A percentile compares a stretch with the other conserved stretches of the same genome.
Conservation (phyloP, 371 early-diverging fungal genomes). For the Entomophthora muscae region DNA sequence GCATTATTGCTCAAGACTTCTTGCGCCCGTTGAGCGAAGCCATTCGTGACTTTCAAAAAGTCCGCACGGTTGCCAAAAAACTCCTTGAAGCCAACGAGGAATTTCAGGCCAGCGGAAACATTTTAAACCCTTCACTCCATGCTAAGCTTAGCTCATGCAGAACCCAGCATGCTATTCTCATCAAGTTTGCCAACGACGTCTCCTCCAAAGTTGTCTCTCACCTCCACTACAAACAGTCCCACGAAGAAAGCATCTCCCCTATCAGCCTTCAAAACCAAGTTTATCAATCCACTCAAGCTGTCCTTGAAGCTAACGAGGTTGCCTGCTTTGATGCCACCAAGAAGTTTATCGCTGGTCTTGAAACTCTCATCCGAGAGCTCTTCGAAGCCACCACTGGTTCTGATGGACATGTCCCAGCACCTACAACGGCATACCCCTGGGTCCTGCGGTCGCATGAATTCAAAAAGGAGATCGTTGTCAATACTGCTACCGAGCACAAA, state of each 20-base stretch:
- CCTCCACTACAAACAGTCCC: not conserved
- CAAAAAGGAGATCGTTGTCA: constrained; percentile 54
- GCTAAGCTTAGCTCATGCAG: not conserved
- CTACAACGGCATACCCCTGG: constrained; percentile 53
- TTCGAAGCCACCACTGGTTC: not conserved
- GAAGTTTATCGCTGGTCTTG: constrained; percentile 9
- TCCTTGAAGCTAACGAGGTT: not conserved
- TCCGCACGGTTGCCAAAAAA: not conserved
- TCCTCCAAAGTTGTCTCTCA: not conserved
- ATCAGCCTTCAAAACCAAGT: constrained; percentile 1
- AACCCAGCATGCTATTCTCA: not conserved
- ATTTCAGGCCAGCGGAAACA: not conserved
- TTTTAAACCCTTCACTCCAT: constrained; percentile 1
- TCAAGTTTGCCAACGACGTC: not conserved
- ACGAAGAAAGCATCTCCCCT: not conserved
- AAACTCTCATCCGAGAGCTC: not conserved
- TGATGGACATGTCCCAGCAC: not conserved
- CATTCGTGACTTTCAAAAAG: not conserved
- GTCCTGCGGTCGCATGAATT: constrained; percentile 50
- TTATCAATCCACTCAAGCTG: not conserved
- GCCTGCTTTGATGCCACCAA: not conserved
- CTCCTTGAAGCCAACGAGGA: not conserved
- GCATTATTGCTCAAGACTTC: not conserved
- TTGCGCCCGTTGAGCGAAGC: constrained; percentile 1
- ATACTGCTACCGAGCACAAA: constrained; percentile 57